Conservation (phyloP, 1,139 yeast species). For the Pichia cactophila region DNA sequence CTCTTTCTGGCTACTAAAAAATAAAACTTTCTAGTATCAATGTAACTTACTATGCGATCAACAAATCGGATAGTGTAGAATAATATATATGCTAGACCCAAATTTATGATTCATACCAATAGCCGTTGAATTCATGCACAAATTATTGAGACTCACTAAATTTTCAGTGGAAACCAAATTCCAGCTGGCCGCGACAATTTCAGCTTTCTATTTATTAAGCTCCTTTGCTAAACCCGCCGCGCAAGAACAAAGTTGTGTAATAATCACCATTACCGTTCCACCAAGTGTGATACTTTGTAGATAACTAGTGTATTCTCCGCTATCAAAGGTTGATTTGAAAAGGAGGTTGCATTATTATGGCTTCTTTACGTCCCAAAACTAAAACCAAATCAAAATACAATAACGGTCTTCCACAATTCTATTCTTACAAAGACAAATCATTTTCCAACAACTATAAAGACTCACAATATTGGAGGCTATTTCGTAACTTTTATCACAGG, state of each 20-base stretch:
- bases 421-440: conserved; percentile 13
- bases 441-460: conserved; percentile 8
- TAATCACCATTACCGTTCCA: background rate
- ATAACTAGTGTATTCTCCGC: background rate
- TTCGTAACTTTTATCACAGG: conserved; percentile 4
- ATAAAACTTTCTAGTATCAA: too few relatives aligned
- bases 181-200: too few relatives aligned
- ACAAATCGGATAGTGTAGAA: too few relatives aligned
- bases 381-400: conserved; percentile 10
- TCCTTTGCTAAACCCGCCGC: too few relatives aligned
- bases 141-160: background rate
- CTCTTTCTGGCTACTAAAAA: too few relatives aligned
- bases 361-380: conserved; percentile 10
- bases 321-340: background rate
- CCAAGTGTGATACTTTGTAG: background rate
- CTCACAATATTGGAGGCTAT: conserved; percentile 1
- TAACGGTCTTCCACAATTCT: conserved; percentile 13
- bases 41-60: too few relatives aligned
- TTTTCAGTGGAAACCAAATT: too few relatives aligned
- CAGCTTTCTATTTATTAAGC: too few relatives aligned
- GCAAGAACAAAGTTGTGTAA: too few relatives aligned
- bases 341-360: conserved; percentile 3
- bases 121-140: background rate
- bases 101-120: background rate
- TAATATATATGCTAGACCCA: background rate